A percentile compares a stretch with the other conserved stretches of the same genome.
phyloP scores from a whole-genome alignment of 2,329 filamentous ascomycete genomes.

The Claviceps purpurea region DNA sequence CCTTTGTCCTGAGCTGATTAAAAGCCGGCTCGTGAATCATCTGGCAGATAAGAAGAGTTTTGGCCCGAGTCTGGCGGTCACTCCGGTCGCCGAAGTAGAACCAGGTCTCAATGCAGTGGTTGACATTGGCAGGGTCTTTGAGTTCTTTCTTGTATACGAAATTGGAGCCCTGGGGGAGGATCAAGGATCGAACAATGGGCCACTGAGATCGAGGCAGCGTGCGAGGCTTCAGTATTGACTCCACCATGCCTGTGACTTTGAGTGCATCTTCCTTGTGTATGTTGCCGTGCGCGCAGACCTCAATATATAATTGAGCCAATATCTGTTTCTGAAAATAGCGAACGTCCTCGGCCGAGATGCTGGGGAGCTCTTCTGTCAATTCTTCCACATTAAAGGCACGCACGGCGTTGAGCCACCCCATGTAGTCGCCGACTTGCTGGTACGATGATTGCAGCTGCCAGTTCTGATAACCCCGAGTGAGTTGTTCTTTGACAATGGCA shows the following conservation, averaged over 20 bases:
- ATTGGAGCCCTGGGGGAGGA: slow-evolving; percentile 69
- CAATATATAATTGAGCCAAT: slow-evolving; percentile 72
- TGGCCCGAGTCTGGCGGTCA: slow-evolving; percentile 59
- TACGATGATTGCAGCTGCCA: slow-evolving; percentile 82
- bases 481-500: slow-evolving; percentile 76
- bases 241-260: slow-evolving; percentile 69
- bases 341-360: slow-evolving; percentile 61
- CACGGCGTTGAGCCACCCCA: slow-evolving; percentile 66
- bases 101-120: slow-evolving; percentile 72
- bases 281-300: slow-evolving; percentile 83
- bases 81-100: slow-evolving; percentile 56
- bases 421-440: slow-evolving; percentile 74
- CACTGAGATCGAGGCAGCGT: slow-evolving; percentile 65
- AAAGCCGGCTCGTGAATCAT: slow-evolving; percentile 89
- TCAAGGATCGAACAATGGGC: slow-evolving; percentile 62
- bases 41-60: slow-evolving; percentile 70
- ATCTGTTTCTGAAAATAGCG: slow-evolving; percentile 67
- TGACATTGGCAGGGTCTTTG: slow-evolving; percentile 79
- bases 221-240: slow-evolving; percentile 62
- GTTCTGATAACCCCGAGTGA: slow-evolving; percentile 67
- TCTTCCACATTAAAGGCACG: slow-evolving; percentile 70
- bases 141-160: slow-evolving; percentile 70
- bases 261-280: slow-evolving; percentile 87
- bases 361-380: slow-evolving; percentile 60
- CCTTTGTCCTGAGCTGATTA: slow-evolving; percentile 88